Percentiles rank a stretch among this genome's conserved stretches.
Evolutionary conservation across 192 early-diverging fungal genomes (phyloP).

Genomic region (Mortierella antarctica): DNA sequence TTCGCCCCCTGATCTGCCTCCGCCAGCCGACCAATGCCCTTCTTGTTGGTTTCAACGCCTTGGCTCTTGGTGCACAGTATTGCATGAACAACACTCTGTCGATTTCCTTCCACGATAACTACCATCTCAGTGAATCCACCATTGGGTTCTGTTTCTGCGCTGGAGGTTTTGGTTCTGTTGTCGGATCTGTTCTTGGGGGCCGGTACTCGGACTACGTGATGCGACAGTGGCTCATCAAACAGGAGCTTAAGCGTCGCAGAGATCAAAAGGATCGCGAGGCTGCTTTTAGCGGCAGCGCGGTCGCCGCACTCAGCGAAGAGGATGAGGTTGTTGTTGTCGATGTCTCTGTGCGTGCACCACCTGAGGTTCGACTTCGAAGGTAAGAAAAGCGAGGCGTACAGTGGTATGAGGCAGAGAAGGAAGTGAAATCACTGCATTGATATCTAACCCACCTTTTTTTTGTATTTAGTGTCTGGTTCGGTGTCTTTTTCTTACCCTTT

Average conservation of each 20-base stretch:
- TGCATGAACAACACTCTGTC: constrained; percentile 52
- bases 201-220: constrained; percentile 53
- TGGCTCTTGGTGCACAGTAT: constrained; percentile 52
- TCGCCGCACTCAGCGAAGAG: constrained; percentile 1
- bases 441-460: background rate
- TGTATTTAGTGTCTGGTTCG: constrained; percentile 42
- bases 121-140: constrained; percentile 42
- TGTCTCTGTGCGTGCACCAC: constrained; percentile 29
- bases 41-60: constrained; percentile 43
- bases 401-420: background rate
- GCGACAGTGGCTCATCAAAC: constrained; percentile 41
- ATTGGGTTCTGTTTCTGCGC: constrained; percentile 59
- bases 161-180: constrained; percentile 51
- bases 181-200: constrained; percentile 55
- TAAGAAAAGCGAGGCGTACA: background rate
- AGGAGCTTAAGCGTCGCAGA: constrained; percentile 23
- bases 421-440: background rate
- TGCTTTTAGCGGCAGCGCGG: background rate
- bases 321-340: constrained; percentile 7
- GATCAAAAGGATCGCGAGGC: constrained; percentile 25
- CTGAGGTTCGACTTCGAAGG: constrained; percentile 44
- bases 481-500: constrained; percentile 31
- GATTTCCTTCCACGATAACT: constrained; percentile 42
- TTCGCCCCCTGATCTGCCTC: constrained; percentile 37
- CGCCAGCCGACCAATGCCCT: constrained; percentile 37